Percentiles rank a stretch among this genome's conserved stretches.
phyloP scores from a whole-genome alignment of 345 rosid genomes.

The Geranium brycei region DNA sequence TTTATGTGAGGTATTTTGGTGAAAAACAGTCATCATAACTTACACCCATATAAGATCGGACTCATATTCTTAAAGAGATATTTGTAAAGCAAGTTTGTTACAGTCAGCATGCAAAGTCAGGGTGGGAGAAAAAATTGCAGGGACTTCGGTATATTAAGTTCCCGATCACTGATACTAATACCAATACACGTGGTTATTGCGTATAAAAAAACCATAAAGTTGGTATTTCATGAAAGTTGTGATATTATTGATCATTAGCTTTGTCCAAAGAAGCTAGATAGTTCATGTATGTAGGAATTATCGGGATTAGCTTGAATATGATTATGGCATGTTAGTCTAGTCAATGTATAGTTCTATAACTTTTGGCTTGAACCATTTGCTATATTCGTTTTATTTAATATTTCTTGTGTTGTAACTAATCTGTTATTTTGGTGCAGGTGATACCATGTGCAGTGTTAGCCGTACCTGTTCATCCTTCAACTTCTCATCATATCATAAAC shows the following conservation, averaged over 20 bases:
- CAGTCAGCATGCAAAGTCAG: not conserved
- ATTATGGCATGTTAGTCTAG: not conserved
- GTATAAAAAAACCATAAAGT: too few species aligned
- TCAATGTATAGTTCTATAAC: not conserved
- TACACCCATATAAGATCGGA: too few species aligned
- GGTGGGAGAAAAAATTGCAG: not conserved
- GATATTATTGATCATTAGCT: not conserved
- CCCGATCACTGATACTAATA: too few species aligned
- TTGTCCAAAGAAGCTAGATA: not conserved
- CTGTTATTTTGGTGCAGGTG: conserved; percentile 35
- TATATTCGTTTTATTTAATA: too few species aligned
- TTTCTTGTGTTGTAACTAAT: not conserved
- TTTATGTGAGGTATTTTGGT: not conserved
- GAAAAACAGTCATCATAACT: too few species aligned
- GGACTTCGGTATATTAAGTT: too few species aligned
- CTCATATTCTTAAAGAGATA: not conserved
- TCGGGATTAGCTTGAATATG: not conserved
- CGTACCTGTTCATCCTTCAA: conserved; percentile 71
- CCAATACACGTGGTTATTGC: too few species aligned
- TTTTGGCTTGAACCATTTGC: not conserved
- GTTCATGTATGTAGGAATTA: too few species aligned
- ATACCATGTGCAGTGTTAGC: conserved; percentile 78
- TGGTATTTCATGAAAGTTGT: not conserved
- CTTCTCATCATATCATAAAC: conserved; percentile 72
- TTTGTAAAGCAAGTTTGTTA: too few species aligned